Evolutionary conservation across 306 rosid species (phyloP), one percentile per base, ranked within the genome.

Genomic region (Cucumis sativus): DNA sequence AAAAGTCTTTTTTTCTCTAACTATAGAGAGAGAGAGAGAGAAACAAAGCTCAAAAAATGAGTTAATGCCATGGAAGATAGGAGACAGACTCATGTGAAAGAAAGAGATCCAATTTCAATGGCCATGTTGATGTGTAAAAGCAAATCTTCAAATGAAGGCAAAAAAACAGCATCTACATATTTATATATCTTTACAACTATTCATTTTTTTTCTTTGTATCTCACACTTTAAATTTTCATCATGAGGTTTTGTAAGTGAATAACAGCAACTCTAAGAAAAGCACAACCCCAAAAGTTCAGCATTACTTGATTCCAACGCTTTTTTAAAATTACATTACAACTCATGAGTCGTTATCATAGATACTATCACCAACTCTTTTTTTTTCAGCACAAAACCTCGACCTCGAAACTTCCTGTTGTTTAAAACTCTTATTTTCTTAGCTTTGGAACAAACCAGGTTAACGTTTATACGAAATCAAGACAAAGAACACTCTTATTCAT

Each of bases 61-160:
- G 75, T 70, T 23, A 23, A 47, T 43, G 57, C 20, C 56, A 43
- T 69, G 56, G 74, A 43, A 2, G 28, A 35, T 11, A n/a, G 74
- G 59, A 49, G 76, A 71, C 76, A 71, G 15, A 25, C 40, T 71
- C 76, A 71, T 71, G 76, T 71, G 76, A 23, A 47, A 47, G 76
- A 47, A 70, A 70, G 40, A 70, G 59, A 70, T 47, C 76, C 76
- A 47, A 47, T 21, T 70, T 47, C 20, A 13, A 70, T 12, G 76
- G 76, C 28, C 47, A 43, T 43, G 51, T 69, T n/a, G 74, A 41
- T n/a, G 9, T 21, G 54, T 57, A 69, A 69, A 66, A 69, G 75
- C 75, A 69, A 69, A 70, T 12, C 59, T 71, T 71, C 20, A 49
- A 71, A 71, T 47, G 21, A 47, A 74, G 77, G 45, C 63, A 74